Evolutionary conservation across 257 asterid genomes (phyloP).

Genomic region (Ehretia macrophylla): DNA sequence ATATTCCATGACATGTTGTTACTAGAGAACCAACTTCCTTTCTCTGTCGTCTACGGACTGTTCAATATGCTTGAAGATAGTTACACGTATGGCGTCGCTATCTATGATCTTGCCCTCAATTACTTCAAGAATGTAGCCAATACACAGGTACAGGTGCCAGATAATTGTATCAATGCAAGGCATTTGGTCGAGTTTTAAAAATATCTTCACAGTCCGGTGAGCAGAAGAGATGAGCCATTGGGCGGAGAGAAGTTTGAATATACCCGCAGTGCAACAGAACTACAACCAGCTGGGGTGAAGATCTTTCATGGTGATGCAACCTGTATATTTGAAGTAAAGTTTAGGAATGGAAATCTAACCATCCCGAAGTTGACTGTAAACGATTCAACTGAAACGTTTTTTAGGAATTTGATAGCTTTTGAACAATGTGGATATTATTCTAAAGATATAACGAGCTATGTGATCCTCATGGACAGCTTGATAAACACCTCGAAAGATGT

Average conservation of each 20-base stretch:
- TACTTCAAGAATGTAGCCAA: conserved; percentile 17
- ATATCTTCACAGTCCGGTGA: conserved; percentile 7
- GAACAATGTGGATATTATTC: too few species aligned
- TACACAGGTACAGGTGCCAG: conserved; percentile 7
- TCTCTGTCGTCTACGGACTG: neutral
- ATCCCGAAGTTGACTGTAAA: conserved; percentile 14
- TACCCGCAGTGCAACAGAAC: conserved; percentile 18
- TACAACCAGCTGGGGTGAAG: conserved; percentile 17
- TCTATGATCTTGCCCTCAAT: conserved; percentile 19
- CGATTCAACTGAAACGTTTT: conserved; percentile 19
- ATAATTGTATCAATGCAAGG: conserved; percentile 3
- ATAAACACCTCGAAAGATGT: too few species aligned
- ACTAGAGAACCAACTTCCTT: conserved; percentile 24
- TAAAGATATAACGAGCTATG: too few species aligned
- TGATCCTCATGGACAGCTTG: too few species aligned
- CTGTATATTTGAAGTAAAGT: conserved; percentile 6
- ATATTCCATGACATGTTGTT: conserved; percentile 18
- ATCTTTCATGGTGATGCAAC: conserved; percentile 1
- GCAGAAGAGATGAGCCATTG: neutral
- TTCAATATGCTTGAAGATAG: neutral
- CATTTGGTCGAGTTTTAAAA: conserved; percentile 21
- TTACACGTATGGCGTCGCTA: too few species aligned
- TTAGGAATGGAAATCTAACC: conserved; percentile 13
- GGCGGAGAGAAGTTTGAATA: conserved; percentile 5
- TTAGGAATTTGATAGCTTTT: neutral